Percentiles rank a stretch among this genome's conserved stretches.
Evolutionary conservation across 2,329 filamentous ascomycete genomes (phyloP).

Genomic region (Colletotrichum sublineola): DNA sequence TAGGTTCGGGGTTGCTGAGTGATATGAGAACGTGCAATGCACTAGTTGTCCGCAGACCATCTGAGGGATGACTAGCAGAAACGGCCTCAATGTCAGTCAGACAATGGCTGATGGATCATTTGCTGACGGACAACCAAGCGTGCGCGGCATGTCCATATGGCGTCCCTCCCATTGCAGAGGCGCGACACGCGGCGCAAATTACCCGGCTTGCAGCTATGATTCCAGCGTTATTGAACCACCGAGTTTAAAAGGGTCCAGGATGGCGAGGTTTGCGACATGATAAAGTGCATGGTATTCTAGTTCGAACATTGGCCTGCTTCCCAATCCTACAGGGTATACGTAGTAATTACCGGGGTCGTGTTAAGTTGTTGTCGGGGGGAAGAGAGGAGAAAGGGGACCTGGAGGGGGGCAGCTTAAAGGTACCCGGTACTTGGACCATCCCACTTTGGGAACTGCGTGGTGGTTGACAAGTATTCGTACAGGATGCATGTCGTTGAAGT

Average conservation of each 20-base stretch:
- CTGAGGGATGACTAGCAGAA: neutral
- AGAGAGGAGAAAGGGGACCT: neutral
- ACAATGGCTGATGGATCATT: neutral
- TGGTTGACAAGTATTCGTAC: too few species aligned
- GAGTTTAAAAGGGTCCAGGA: neutral
- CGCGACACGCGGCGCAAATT: conserved; percentile 36
- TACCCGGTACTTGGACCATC: conserved; percentile 23
- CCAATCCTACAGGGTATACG: neutral
- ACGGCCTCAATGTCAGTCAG: neutral
- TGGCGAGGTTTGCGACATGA: neutral
- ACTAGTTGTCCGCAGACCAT: neutral
- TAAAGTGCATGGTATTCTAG: conserved; percentile 32
- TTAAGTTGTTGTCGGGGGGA: conserved; percentile 21
- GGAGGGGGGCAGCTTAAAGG: conserved; percentile 2
- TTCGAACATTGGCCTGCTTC: conserved; percentile 15
- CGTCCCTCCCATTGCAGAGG: neutral
- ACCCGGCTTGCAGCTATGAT: conserved; percentile 28
- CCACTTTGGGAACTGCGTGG: neutral
- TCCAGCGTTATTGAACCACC: conserved; percentile 18
- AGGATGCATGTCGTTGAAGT: neutral
- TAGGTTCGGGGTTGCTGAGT: neutral
- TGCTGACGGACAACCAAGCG: neutral
- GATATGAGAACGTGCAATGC: neutral
- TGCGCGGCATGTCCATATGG: neutral
- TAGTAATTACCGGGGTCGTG: conserved; percentile 3